A percentile compares a stretch with the other conserved stretches of the same genome.
phyloP scores from a whole-genome alignment of 345 rosid species.

The Hypericum androsaemum region DNA sequence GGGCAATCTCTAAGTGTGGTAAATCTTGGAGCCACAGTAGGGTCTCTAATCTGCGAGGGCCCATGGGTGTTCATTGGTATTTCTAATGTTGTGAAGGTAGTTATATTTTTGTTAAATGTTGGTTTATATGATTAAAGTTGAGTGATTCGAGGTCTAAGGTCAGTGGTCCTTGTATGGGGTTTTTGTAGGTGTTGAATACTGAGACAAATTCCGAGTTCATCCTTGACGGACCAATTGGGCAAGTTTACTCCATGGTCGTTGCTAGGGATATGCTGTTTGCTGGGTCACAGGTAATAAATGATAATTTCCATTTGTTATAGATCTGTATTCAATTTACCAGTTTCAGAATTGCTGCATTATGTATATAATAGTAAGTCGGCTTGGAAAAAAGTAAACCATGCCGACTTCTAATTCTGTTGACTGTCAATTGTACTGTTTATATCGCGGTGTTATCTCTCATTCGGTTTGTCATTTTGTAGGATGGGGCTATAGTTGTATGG shows the following conservation, averaged over 20 bases:
- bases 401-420: too few species aligned
- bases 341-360: not conserved
- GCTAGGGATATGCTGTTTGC: conserved; percentile 41
- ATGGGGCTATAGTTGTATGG: conserved; percentile 45
- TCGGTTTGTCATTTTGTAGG: conserved; percentile 17
- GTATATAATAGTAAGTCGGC: too few species aligned
- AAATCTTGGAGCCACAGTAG: conserved; percentile 36
- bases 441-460: not conserved
- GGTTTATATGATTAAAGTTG: not conserved
- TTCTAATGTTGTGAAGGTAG: conserved; percentile 44
- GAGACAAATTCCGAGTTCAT: conserved; percentile 23
- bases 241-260: conserved; percentile 33
- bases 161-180: not conserved
- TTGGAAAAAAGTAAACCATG: too few species aligned
- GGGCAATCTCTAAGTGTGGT: conserved; percentile 29
- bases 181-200: conserved; percentile 39
- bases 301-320: not conserved
- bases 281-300: conserved; percentile 42
- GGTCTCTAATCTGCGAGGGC: conserved; percentile 43
- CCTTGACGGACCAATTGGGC: conserved; percentile 38
- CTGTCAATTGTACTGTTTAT: not conserved
- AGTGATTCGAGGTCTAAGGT: not conserved
- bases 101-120: not conserved
- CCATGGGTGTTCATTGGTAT: conserved; percentile 57
- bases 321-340: not conserved